Percentiles rank a stretch among this genome's conserved stretches.
Conservation (phyloP, 2,329 filamentous ascomycete genomes). For the Aspergillus tubingensis region DNA sequence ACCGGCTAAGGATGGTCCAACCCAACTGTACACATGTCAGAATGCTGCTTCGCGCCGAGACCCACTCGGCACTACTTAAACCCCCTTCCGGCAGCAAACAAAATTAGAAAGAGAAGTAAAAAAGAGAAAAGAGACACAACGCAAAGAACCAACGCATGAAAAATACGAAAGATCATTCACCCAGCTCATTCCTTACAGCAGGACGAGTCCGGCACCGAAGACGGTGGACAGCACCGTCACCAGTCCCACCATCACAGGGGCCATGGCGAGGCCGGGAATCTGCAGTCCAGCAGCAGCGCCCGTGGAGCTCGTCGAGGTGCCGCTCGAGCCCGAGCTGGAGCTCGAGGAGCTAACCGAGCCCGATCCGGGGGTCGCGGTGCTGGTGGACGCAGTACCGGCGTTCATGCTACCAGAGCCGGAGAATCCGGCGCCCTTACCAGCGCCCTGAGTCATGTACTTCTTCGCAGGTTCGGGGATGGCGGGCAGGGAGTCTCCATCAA, state of each 20-base stretch:
- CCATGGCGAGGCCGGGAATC: conserved; percentile 49
- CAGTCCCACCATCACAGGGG: conserved; percentile 54
- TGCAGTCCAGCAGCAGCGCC: conserved; percentile 50
- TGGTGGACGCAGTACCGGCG: conserved; percentile 52
- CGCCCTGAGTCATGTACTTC: conserved; percentile 60
- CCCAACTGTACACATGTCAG: conserved; percentile 18
- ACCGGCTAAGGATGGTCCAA: conserved; percentile 13
- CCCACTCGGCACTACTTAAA: background rate
- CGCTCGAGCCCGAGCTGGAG: conserved; percentile 10
- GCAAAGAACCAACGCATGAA: background rate
- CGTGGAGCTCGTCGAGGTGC: conserved; percentile 33
- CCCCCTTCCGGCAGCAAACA: background rate
- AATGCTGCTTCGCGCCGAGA: background rate
- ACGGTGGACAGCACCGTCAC: conserved; percentile 56
- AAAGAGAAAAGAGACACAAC: conserved; percentile 15
- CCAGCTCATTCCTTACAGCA: conserved; percentile 27
- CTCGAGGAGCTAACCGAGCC: conserved; percentile 40
- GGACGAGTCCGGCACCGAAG: conserved; percentile 51
- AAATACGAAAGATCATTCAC: too few relatives aligned
- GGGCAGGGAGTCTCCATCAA: conserved; percentile 55
- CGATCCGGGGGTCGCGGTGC: conserved; percentile 53
- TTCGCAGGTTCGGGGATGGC: conserved; percentile 57
- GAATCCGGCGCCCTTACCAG: conserved; percentile 60
- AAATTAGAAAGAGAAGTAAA: conserved; percentile 16
- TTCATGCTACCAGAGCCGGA: conserved; percentile 58